These are phyloP conservation scores for Scheffersomyces cryptocercus DNA, from an alignment of 1,139 yeast species.

Conservation along the genomic window DNA sequence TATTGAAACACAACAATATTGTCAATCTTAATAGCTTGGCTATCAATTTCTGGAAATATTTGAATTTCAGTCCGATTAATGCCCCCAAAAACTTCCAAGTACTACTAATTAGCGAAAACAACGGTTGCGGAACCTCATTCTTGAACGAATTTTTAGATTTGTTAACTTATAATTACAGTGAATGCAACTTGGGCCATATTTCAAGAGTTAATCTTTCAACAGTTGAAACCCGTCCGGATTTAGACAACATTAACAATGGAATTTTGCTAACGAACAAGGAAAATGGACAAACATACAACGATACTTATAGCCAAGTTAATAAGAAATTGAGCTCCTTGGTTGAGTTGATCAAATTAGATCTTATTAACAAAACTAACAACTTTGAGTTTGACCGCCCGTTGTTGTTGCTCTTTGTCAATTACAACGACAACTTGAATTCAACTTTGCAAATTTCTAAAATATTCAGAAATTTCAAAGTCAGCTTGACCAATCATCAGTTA, in stretches of 20 bases:
- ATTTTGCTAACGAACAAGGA: conserved; percentile 29
- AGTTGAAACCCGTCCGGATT: conserved; percentile 32
- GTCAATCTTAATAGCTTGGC: conserved; percentile 40
- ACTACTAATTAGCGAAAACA: conserved; percentile 44
- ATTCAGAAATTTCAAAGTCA: conserved; percentile 49
- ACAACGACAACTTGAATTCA: conserved; percentile 45
- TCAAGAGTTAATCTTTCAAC: conserved; percentile 33
- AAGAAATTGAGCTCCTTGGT: conserved; percentile 31
- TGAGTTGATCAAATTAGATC: conserved; percentile 39
- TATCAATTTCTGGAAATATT: conserved; percentile 53
- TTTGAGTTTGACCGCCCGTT: conserved; percentile 50
- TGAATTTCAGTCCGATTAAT: conserved; percentile 55
- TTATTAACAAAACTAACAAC: conserved; percentile 42
- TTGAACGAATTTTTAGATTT: conserved; percentile 37
- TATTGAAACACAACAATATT: conserved; percentile 28
- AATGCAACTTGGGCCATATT: conserved; percentile 50
- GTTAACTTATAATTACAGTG: conserved; percentile 44
- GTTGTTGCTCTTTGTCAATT: conserved; percentile 48
- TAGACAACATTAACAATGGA: conserved; percentile 36
- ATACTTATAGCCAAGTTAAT: conserved; percentile 31
- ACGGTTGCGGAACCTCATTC: conserved; percentile 11
- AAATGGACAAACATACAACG: conserved; percentile 23
- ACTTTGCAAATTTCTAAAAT: conserved; percentile 48
- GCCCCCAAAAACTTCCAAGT: conserved; percentile 55
- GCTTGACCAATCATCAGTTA: conserved; percentile 37